Evolutionary conservation across 2,329 filamentous ascomycete genomes (phyloP).

Genomic region (Alternaria triticimaculans): DNA sequence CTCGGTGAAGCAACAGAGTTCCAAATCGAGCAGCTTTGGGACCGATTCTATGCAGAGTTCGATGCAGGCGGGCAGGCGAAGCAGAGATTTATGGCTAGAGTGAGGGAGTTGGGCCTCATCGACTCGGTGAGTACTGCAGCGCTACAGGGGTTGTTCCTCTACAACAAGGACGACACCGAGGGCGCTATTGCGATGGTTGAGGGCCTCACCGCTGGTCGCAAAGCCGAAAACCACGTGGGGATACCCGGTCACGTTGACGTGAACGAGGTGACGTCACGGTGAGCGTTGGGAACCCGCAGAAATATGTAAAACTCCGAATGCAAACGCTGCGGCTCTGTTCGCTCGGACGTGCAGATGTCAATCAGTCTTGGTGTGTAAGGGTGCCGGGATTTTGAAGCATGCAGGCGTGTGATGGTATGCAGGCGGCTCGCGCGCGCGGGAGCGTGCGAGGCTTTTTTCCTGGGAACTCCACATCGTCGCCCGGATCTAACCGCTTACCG

Average conservation of each 20-base stretch:
- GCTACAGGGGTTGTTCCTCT: slow-evolving; percentile 91
- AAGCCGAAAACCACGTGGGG: slow-evolving; percentile 37
- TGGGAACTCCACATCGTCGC: slow-evolving; percentile 7
- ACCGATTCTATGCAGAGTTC: slow-evolving; percentile 89
- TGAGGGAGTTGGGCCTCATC: slow-evolving; percentile 75
- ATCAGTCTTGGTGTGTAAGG: neutral
- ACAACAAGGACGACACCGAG: slow-evolving; percentile 89
- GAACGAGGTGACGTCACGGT: slow-evolving; percentile 16
- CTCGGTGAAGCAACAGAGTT: slow-evolving; percentile 86
- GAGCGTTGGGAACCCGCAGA: slow-evolving; percentile 6
- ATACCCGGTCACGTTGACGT: slow-evolving; percentile 41
- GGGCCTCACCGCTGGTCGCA: slow-evolving; percentile 55
- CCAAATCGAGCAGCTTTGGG: slow-evolving; percentile 89
- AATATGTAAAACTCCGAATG: neutral
- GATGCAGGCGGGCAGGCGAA: slow-evolving; percentile 70
- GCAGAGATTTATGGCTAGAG: slow-evolving; percentile 71
- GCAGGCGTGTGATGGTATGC: slow-evolving; percentile 14
- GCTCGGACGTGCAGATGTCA: slow-evolving; percentile 7
- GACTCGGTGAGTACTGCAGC: slow-evolving; percentile 82
- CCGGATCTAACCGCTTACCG: slow-evolving; percentile 17
- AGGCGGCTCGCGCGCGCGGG: slow-evolving; percentile 14
- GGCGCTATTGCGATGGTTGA: slow-evolving; percentile 84
- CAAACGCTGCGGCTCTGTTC: neutral
- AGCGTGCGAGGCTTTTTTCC: slow-evolving; percentile 5
- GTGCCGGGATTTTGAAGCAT: slow-evolving; percentile 1